Conservation (phyloP, 495 filamentous ascomycete species). For the Halenospora varia region DNA sequence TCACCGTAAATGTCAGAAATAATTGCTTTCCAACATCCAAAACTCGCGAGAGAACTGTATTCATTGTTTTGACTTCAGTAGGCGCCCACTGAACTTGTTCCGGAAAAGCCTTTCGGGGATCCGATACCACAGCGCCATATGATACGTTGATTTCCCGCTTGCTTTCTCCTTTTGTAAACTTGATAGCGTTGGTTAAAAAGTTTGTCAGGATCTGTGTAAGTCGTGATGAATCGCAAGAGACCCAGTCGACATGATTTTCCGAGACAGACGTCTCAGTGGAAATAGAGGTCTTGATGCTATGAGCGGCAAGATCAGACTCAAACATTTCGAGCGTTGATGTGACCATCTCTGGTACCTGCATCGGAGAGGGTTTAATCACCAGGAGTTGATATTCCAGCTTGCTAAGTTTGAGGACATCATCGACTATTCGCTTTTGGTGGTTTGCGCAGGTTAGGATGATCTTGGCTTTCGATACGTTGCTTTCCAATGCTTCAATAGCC, state of each 20-base stretch:
- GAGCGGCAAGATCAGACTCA: slow-evolving; percentile 66
- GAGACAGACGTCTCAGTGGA: slow-evolving; percentile 52
- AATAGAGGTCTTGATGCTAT: slow-evolving; percentile 61
- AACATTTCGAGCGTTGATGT: slow-evolving; percentile 72
- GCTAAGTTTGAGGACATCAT: slow-evolving; percentile 73
- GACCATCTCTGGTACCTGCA: slow-evolving; percentile 69
- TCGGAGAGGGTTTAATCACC: slow-evolving; percentile 60
- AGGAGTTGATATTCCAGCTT: slow-evolving; percentile 74
- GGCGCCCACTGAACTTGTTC: not conserved
- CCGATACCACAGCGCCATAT: slow-evolving; percentile 39
- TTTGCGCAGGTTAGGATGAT: slow-evolving; percentile 72
- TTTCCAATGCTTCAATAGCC: slow-evolving; percentile 8
- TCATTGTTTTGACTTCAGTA: slow-evolving; percentile 6
- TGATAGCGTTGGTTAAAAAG: slow-evolving; percentile 67
- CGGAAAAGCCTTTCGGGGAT: slow-evolving; percentile 22
- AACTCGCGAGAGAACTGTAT: slow-evolving; percentile 52
- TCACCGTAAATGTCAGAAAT: slow-evolving; percentile 65
- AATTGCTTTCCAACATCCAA: slow-evolving; percentile 61
- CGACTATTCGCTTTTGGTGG: slow-evolving; percentile 77
- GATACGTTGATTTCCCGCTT: slow-evolving; percentile 30
- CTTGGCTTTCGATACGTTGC: slow-evolving; percentile 62
- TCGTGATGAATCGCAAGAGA: slow-evolving; percentile 64
- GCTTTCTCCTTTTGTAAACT: slow-evolving; percentile 61
- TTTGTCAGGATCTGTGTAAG: slow-evolving; percentile 73
- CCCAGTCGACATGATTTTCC: slow-evolving; percentile 55